A percentile compares a stretch with the other conserved stretches of the same genome.
Conservation (phyloP, 2,329 filamentous ascomycete genomes). For the Berkeleyomyces basicola region DNA sequence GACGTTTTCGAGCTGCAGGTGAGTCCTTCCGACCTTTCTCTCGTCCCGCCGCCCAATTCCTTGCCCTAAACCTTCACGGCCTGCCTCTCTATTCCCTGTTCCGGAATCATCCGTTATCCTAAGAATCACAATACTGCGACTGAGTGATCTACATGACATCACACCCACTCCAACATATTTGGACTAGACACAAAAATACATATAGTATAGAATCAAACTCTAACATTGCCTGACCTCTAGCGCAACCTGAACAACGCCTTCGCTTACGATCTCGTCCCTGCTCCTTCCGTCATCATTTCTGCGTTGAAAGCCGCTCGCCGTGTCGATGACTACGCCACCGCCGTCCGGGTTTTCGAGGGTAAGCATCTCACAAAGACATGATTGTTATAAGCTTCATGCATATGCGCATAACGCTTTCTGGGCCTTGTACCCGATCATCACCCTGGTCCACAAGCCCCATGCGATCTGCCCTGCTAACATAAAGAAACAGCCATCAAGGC, state of each 20-base stretch:
- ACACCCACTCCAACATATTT: not conserved
- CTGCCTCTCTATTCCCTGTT: not conserved
- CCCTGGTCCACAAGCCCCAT: not conserved
- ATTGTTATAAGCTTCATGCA: not conserved
- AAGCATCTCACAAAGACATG: slow-evolving; percentile 21
- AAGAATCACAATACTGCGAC: not conserved
- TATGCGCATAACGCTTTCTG: not conserved
- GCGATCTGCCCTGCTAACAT: not conserved
- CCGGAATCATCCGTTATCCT: slow-evolving; percentile 9
- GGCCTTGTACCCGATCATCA: not conserved
- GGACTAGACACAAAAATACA: not conserved
- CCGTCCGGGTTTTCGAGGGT: slow-evolving; percentile 98
- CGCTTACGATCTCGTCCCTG: slow-evolving; percentile 98
- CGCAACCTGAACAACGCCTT: slow-evolving; percentile 99
- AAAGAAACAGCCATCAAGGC: slow-evolving; percentile 70
- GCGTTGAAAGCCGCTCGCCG: slow-evolving; percentile 85
- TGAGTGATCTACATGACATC: slow-evolving; percentile 14
- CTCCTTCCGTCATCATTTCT: slow-evolving; percentile 74
- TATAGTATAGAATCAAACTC: not conserved
- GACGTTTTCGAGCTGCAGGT: slow-evolving; percentile 99
- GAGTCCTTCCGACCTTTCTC: slow-evolving; percentile 23
- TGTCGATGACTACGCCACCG: slow-evolving; percentile 97
- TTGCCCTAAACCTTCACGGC: not conserved
- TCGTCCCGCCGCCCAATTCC: not conserved
- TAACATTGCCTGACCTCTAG: slow-evolving; percentile 21